Evolutionary conservation across 2,329 filamentous ascomycete genomes (phyloP), one percentile per base, ranked within the genome.

Genomic region (Fonsecaea pedrosoi): DNA sequence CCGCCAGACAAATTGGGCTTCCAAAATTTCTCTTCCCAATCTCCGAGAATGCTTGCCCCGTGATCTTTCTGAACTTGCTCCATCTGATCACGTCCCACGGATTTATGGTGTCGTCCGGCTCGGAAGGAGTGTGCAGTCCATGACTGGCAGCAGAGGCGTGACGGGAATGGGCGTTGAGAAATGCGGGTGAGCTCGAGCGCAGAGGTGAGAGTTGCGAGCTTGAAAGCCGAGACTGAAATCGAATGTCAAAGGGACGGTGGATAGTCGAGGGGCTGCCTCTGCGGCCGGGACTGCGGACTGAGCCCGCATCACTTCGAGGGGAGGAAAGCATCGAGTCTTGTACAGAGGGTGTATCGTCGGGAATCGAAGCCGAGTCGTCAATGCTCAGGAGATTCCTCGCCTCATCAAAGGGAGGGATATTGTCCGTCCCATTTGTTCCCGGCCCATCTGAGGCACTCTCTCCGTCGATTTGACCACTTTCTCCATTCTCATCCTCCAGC

Each of bases 81-180:
- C 96, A 99, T 75, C 94, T 87, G 66, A 99, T 91, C 62, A 98
- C 93, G 75, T 99, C 95, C 96, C 95, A 99, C 1, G 95, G 95
- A 4, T 92, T 88, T 62, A 92, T 89, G 2, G 88, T 85, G 1
- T 89, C 87, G 70, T 94, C 91, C 25, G 85, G 83, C 56, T 91
- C 90, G 60, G 84, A 82, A 18, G 72, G 82, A 40, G 81, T 80
- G 13, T 85, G 76, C 3, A 89, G 75, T 10, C 91, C 78, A 71
- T 92, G 88, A 73, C 92, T 96, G 54, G 86, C 89, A 21, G 93
- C 75, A 0, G 94, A 97, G 1, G 88, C 90, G 73, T 92, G 91
- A 62, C 94, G 89, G 62, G 92, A 96, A 75, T 95, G 92, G 2
- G 85, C 78, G n/a, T 85, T 84, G 12, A 93, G 82, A 72, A 96